Evolutionary conservation across 257 asterid genomes (phyloP).

Genomic region (Penstemon newberryi): DNA sequence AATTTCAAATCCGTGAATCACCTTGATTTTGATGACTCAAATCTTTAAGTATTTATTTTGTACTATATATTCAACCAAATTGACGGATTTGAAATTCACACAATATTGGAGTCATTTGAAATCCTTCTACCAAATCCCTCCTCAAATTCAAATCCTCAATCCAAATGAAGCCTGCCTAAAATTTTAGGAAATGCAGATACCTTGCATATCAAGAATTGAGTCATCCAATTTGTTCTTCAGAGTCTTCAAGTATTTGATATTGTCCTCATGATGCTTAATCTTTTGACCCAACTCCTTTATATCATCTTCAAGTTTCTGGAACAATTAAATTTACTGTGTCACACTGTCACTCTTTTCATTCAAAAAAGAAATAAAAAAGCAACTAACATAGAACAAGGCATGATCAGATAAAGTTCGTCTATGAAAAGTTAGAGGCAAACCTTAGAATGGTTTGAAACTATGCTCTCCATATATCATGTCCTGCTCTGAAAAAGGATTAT

Average conservation of each 20-base stretch:
- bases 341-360: background rate
- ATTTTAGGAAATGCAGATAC: constrained; percentile 33
- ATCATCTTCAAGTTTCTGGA: constrained; percentile 71
- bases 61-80: background rate
- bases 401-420: background rate
- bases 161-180: background rate
- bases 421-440: constrained; percentile 30
- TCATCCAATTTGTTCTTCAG: constrained; percentile 48
- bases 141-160: background rate
- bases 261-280: constrained; percentile 69
- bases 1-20: too few relatives aligned
- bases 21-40: too few relatives aligned
- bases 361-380: background rate
- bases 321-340: constrained; percentile 17
- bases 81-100: background rate
- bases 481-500: constrained; percentile 15
- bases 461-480: too few relatives aligned
- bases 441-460: constrained; percentile 39
- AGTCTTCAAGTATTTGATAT: constrained; percentile 51
- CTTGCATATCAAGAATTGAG: constrained; percentile 55
- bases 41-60: too few relatives aligned
- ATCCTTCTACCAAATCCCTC: too few relatives aligned
- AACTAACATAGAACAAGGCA: constrained; percentile 14
- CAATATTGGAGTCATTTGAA: too few relatives aligned
- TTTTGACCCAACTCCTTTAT: constrained; percentile 51